Evolutionary conservation across 306 rosid species (phyloP).

Genomic region (Rosa chinensis): DNA sequence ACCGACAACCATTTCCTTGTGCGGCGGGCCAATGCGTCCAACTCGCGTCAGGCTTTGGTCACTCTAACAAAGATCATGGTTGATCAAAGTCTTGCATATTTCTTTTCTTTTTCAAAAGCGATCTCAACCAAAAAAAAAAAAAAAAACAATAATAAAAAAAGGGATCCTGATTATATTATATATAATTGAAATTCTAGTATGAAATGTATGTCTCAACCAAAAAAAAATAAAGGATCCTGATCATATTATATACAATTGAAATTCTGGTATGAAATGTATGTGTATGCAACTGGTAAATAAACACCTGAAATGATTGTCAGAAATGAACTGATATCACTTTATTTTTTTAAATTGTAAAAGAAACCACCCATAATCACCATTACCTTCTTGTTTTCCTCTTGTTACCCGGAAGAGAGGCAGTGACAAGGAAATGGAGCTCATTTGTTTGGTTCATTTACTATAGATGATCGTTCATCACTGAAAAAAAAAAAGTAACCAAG

Average conservation of each 20-base stretch:
- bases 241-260: too few species aligned
- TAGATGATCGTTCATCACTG: not conserved
- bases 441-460: not conserved
- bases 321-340: too few species aligned
- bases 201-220: not conserved
- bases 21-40: slow-evolving; percentile 15
- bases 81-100: not conserved
- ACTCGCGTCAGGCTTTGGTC: slow-evolving; percentile 13
- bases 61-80: not conserved
- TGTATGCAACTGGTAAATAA: not conserved
- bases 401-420: not conserved
- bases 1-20: not conserved
- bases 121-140: not conserved
- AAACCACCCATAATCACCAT: not conserved
- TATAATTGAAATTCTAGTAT: too few species aligned
- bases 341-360: too few species aligned
- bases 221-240: not conserved
- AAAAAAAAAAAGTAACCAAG: not conserved
- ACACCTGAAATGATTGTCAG: too few species aligned
- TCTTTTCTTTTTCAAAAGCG: not conserved
- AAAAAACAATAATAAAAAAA: not conserved
- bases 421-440: not conserved
- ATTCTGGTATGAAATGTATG: too few species aligned
- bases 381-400: not conserved
- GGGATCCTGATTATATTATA: not conserved